These are phyloP conservation scores for Coniochaeta sp. DNA, from an alignment of 2,329 filamentous ascomycete genomes.

Conservation along the genomic window DNA sequence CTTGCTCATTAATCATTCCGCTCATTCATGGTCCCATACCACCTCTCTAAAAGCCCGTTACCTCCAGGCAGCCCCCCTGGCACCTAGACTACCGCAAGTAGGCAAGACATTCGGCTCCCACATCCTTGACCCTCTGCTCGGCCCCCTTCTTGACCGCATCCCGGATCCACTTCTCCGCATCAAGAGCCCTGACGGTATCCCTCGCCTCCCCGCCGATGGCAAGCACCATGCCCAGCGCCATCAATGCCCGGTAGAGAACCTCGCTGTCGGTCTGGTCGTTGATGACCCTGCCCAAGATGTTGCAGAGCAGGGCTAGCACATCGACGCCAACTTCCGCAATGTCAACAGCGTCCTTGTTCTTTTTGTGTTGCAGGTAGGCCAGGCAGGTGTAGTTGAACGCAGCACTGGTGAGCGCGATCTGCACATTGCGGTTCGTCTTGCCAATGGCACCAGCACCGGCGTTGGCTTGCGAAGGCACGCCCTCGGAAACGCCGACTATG, in stretches of 20 bases:
- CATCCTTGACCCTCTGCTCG: constrained; percentile 40
- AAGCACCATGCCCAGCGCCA: constrained; percentile 74
- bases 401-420: constrained; percentile 74
- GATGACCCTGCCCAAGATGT: constrained; percentile 55
- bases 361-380: constrained; percentile 40
- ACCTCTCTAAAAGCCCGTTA: neutral
- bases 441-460: constrained; percentile 42
- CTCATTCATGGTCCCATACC: neutral
- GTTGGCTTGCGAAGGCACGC: constrained; percentile 22
- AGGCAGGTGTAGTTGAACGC: constrained; percentile 82
- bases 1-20: neutral
- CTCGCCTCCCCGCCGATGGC: constrained; percentile 43
- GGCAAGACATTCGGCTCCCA: constrained; percentile 38
- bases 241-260: constrained; percentile 73
- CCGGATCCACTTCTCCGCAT: constrained; percentile 32
- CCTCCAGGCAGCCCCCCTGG: neutral
- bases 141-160: constrained; percentile 33
- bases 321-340: constrained; percentile 32
- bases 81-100: constrained; percentile 19
- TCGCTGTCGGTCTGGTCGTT: constrained; percentile 67
- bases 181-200: constrained; percentile 34
- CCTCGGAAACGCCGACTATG: constrained; percentile 39
- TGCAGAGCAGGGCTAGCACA: constrained; percentile 35
- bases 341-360: constrained; percentile 23
- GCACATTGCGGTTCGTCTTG: constrained; percentile 65